These are phyloP conservation scores for Yamadazyma dendronema DNA, from an alignment of 1,139 yeast genomes.

Conservation along the genomic window DNA sequence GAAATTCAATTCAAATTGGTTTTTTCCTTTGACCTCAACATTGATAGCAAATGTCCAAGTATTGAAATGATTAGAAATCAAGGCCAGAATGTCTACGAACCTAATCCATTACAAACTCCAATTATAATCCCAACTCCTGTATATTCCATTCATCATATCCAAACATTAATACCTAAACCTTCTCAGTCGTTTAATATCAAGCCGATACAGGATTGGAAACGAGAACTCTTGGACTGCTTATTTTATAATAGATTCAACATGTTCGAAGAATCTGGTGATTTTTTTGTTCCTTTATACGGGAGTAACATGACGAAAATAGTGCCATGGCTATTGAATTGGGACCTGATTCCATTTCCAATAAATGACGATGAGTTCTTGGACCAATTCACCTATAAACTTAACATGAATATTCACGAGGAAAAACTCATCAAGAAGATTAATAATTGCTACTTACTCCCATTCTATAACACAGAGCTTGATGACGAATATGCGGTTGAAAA, in stretches of 20 bases:
- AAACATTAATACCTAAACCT: constrained; percentile 23
- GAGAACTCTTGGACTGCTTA: constrained; percentile 29
- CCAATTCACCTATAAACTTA: constrained; percentile 22
- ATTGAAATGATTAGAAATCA: constrained; percentile 32
- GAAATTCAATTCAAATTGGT: constrained; percentile 41
- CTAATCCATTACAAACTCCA: constrained; percentile 24
- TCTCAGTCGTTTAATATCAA: constrained; percentile 16
- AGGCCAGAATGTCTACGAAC: constrained; percentile 10
- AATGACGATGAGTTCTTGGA: constrained; percentile 17
- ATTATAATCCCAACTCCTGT: constrained; percentile 39
- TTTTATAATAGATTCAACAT: constrained; percentile 29
- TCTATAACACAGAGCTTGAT: constrained; percentile 8
- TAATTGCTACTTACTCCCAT: constrained; percentile 9
- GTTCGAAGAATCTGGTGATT: constrained; percentile 15
- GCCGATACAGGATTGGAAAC: constrained; percentile 32
- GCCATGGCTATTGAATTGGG: constrained; percentile 29
- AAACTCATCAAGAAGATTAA: constrained; percentile 23
- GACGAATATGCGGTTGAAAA: constrained; percentile 14
- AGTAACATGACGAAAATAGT: constrained; percentile 22
- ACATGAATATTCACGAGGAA: constrained; percentile 24
- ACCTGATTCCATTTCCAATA: constrained; percentile 16
- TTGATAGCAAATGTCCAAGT: constrained; percentile 45
- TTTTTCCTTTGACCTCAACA: constrained; percentile 56
- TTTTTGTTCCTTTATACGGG: constrained; percentile 31
- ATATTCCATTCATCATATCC: constrained; percentile 38